Base-by-base conservation (phyloP, 805 yeast genomes). In the Candida pseudofarinosa region DNA sequence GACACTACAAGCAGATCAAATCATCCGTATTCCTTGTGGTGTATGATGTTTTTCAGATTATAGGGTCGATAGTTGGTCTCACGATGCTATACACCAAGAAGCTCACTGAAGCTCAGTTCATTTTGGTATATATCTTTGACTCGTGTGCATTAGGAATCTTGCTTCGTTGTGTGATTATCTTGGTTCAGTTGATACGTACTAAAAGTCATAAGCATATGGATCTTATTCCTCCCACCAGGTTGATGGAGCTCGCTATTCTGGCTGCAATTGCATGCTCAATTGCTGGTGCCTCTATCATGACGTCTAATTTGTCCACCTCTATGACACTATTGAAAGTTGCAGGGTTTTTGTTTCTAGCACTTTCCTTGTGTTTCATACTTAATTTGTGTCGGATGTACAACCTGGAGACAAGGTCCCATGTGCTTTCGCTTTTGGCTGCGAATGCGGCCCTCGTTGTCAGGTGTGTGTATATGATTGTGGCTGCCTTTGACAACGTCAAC, bases 401-500 rank as follows among this genome's bases (percentile, higher is more conserved):
- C 16, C 23, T 26, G 17, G 32, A 26, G 3, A 18, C 33, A 31
- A 33, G 38, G 6, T 32, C 23, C 20, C 18, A 20, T 6, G 16
- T 19, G 4, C 33, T 41, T 19, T 14, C 43, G 13, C 31, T 51
- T 7, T 37, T 49, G 7, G 35, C 20, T 12, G 23, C 47, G 3
- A 35, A 38, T 12, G 41, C 44, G 2, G 33, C 50, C 12, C 41
- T 45, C 14, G 19, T 51, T 2, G 35, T 51, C 12, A 45, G 55
- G 36, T 39, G 43, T 37, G 32, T 45, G 19, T 51, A 49, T 23
- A 44, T 48, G 16, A 19, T 51, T 5, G 17, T 50, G 12, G 42
- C 51, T n/a, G 47, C 55, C 8, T 51, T 51, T 30, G 41, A 38
- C 17, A 47, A 49, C 3, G 18, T 46, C n/a, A 23, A 6, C 10